These are phyloP conservation scores for Ophiostoma sp. DNA, from an alignment of 2,329 filamentous ascomycete genomes.

Conservation along the genomic window DNA sequence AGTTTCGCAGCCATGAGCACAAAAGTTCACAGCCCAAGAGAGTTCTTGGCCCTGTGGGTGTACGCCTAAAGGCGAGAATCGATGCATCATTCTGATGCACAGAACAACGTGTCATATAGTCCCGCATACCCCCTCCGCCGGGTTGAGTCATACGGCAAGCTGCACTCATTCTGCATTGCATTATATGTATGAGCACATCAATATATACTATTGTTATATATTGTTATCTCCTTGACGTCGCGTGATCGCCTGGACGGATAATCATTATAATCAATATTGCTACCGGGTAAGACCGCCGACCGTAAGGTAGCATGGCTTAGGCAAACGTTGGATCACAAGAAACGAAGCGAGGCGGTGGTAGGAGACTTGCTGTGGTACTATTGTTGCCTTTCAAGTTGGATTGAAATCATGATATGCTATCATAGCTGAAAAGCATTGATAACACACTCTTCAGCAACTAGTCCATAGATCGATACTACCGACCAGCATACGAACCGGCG, in stretches of 20 bases:
- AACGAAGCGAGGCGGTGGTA: too few species aligned
- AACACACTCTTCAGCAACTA: too few species aligned
- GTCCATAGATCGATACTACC: neutral
- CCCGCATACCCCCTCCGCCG: neutral
- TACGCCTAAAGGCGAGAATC: neutral
- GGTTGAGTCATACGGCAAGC: constrained; percentile 13
- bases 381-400: too few species aligned
- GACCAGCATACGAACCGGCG: neutral
- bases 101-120: neutral
- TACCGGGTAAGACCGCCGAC: too few species aligned
- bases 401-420: too few species aligned
- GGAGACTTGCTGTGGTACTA: too few species aligned
- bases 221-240: neutral
- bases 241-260: neutral
- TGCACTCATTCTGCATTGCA: neutral
- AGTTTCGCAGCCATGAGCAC: neutral
- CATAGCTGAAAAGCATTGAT: too few species aligned
- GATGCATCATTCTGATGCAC: constrained; percentile 6
- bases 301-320: too few species aligned
- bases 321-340: too few species aligned
- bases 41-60: neutral
- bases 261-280: too few species aligned
- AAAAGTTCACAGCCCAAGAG: neutral
- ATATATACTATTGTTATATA: neutral
- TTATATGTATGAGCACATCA: neutral